These are phyloP conservation scores for Saururus chinensis DNA, from an alignment of 164 flowering plant genomes.

Conservation along the genomic window DNA sequence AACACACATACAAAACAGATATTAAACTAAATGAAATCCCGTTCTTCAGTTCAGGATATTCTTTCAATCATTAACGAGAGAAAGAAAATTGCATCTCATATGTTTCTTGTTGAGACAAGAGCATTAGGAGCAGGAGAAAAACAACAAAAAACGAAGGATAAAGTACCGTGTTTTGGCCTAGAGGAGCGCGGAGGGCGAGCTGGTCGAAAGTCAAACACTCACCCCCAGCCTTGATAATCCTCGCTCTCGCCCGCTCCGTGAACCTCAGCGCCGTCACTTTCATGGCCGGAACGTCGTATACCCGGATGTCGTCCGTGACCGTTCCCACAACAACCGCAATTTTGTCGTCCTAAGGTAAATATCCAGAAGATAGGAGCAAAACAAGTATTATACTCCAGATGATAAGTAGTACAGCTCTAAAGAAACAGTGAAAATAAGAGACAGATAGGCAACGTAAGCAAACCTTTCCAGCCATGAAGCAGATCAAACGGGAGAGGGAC, in stretches of 20 bases:
- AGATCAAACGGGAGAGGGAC: slow-evolving; percentile 37
- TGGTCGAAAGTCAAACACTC: slow-evolving; percentile 61
- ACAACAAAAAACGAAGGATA: neutral
- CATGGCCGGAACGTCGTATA: slow-evolving; percentile 38
- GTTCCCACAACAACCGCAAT: slow-evolving; percentile 52
- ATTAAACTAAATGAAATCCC: too few relatives aligned
- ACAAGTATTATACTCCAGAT: neutral
- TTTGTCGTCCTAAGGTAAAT: slow-evolving; percentile 37
- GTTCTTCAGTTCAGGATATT: too few relatives aligned
- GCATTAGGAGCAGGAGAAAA: neutral
- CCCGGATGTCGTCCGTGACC: slow-evolving; percentile 44
- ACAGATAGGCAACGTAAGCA: neutral
- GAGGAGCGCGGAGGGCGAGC: slow-evolving; percentile 57
- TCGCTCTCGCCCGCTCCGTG: slow-evolving; percentile 50
- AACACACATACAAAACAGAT: too few relatives aligned
- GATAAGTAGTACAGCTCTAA: too few relatives aligned
- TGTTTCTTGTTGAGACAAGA: too few relatives aligned
- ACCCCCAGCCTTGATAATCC: slow-evolving; percentile 61
- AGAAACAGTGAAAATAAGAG: too few relatives aligned
- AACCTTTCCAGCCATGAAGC: slow-evolving; percentile 49
- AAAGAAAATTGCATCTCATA: too few relatives aligned
- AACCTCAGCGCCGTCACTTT: slow-evolving; percentile 55
- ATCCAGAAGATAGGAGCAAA: slow-evolving; percentile 1
- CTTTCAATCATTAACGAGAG: too few relatives aligned
- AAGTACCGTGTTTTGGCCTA: slow-evolving; percentile 61